Base-by-base conservation (phyloP, 75 land plant species). In the Selaginella moellendorffii region DNA sequence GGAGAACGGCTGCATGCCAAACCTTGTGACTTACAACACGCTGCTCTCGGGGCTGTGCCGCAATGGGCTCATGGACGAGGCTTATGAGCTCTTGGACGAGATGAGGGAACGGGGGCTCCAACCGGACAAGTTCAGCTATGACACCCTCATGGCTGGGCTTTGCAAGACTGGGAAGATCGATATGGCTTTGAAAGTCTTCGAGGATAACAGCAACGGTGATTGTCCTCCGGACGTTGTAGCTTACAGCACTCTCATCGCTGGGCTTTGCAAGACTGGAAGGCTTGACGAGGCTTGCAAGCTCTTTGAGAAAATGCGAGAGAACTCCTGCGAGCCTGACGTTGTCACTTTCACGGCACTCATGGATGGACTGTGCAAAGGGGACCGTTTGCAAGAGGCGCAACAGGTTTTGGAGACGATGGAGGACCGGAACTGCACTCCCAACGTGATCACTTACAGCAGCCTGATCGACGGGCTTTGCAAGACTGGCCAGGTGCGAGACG, bases 81-180 rank as follows among this genome's bases (percentile, higher is more conserved):
- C 46, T 36, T 5, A 5, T 5, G 46, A 36, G 46, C 46, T 36
- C 10, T 14, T 36, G 14, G 46, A 36, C 10, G 14, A 36, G 46
- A 36, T 36, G 46, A 36, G 14, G 14, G 10, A 36, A 14, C 5
- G 46, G 14, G 46, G 46, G 5, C 14, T 36, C 10, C 46, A 36
- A 14, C 46, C 46, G 46, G 46, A 36, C 14, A 36, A 36, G 46
- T 36, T 36, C 46, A 36, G 82, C 17, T 82, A 65, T 52, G 77
- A 76, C 61, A 82, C 79, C 27, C 78, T 82, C 20, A 74, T 82
- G 54, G 52, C 58, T 12, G 69, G 70, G 71, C 70, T 68, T 23
- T 68, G 72, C 30, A 79, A 68, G 31, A 71, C 64, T 28, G 71
- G 76, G 69, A 9, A 70, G 53, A 24, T 71, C 27, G n/a, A n/a